These are phyloP conservation scores for Amaranthus hypochondriacus DNA, from an alignment of 148 eudicot genomes.

Conservation along the genomic window DNA sequence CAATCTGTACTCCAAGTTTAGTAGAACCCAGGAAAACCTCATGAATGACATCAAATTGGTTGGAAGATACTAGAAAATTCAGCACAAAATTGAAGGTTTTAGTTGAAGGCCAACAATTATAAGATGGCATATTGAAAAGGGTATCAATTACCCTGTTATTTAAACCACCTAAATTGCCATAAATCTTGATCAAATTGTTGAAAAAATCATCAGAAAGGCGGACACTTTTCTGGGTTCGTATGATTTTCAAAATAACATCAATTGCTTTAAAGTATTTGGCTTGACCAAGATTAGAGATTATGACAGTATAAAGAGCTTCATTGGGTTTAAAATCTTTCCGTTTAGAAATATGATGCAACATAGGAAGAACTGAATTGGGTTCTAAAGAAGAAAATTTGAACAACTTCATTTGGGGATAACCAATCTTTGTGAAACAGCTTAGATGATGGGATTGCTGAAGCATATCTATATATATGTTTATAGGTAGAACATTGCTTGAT, in stretches of 20 bases:
- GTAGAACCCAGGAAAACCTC: conserved; percentile 50
- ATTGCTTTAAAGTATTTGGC: conserved; percentile 54
- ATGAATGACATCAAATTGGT: conserved; percentile 52
- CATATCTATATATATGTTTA: neutral
- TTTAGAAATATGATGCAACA: conserved; percentile 45
- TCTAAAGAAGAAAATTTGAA: conserved; percentile 55
- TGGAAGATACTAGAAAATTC: conserved; percentile 58
- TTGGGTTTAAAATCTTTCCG: conserved; percentile 81
- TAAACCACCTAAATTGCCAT: conserved; percentile 63
- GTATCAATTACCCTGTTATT: conserved; percentile 52
- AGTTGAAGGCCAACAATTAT: conserved; percentile 60
- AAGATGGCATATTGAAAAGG: conserved; percentile 68
- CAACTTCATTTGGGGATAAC: conserved; percentile 61
- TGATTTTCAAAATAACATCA: conserved; percentile 42
- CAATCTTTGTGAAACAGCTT: conserved; percentile 62
- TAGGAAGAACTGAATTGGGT: conserved; percentile 43
- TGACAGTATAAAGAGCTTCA: conserved; percentile 52
- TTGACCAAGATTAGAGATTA: conserved; percentile 49
- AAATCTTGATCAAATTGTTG: conserved; percentile 55
- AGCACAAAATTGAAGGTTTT: conserved; percentile 73
- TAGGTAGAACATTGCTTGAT: conserved; percentile 11
- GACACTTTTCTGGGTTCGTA: conserved; percentile 49
- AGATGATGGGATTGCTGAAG: conserved; percentile 6
- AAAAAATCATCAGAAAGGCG: conserved; percentile 70
- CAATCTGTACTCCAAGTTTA: conserved; percentile 54